Evolutionary conservation across 768 basidiomycete genomes (phyloP).

Genomic region (Pisolithus albus): DNA sequence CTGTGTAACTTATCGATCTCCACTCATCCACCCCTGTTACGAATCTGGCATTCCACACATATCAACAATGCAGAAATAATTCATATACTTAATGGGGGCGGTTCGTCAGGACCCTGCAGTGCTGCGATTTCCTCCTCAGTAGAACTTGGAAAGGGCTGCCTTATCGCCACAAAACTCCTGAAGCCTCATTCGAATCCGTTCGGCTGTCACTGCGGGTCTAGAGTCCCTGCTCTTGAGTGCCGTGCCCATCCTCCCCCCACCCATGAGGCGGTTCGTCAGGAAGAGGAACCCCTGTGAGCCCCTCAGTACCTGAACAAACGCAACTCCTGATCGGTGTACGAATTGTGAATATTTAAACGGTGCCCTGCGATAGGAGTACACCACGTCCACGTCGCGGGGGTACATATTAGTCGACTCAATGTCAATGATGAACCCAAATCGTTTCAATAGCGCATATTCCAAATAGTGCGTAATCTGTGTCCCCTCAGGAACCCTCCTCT

Average conservation of each 20-base stretch:
- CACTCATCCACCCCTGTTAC: conserved; percentile 1
- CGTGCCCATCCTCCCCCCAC: conserved; percentile 55
- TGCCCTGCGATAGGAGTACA: conserved; percentile 83
- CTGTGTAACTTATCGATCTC: background rate
- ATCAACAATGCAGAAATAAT: conserved; percentile 7
- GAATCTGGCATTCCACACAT: conserved; percentile 4
- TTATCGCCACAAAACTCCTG: conserved; percentile 60
- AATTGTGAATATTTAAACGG: conserved; percentile 83
- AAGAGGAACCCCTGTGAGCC: conserved; percentile 79
- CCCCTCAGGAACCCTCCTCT: conserved; percentile 60
- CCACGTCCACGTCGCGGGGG: conserved; percentile 73
- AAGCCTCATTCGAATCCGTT: conserved; percentile 54
- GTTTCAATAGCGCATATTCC: conserved; percentile 68
- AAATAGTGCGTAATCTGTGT: conserved; percentile 66
- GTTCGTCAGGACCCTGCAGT: conserved; percentile 38
- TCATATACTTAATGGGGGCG: conserved; percentile 40
- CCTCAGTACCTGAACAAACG: conserved; percentile 83
- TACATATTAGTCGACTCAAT: conserved; percentile 75
- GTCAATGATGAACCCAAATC: conserved; percentile 78
- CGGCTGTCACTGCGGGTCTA: conserved; percentile 51
- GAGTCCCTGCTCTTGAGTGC: conserved; percentile 49
- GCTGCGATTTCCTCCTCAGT: conserved; percentile 61
- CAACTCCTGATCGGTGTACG: conserved; percentile 83
- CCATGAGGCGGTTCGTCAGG: conserved; percentile 82
- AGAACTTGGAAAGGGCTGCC: conserved; percentile 53